Evolutionary conservation across 169 alveolate genomes (phyloP), one percentile per base, ranked within the genome.

Genomic region (Ichthyophthirius multifiliis): DNA sequence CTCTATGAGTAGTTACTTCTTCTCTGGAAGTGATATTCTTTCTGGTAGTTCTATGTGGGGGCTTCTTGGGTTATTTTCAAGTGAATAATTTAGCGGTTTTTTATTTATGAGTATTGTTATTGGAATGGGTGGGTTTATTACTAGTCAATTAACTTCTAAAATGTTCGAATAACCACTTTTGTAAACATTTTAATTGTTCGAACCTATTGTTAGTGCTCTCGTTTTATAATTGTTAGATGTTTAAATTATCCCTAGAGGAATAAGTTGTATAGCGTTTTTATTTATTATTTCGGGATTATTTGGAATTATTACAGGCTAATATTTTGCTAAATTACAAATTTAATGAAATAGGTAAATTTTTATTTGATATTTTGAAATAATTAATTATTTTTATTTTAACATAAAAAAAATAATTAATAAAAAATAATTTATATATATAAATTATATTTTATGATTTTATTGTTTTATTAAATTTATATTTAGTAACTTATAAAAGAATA

Each of bases 261-360:
- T 77, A 41, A 78, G 74, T 5, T 77, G 84, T 32, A 43, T 77
- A 15, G 84, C 74, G 5, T 77, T 64, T 43, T 46, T 31, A 30
- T 77, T 62, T 62, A 67, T 67, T 15, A 62, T 67, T 20, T 62
- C 77, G 1, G 77, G 77, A 5, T 4, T 37, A 1, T 67, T 67
- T 67, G 43, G 35, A 9, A 67, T 67, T 7, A 44, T 34, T 37
- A n/a, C 41, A 39, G 77, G 77, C 20, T 67, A 67, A 9, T 37
- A 67, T 67, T 37, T 67, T n/a, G n/a, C n/a, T n/a, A n/a, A n/a
- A n/a, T n/a, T n/a, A n/a, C n/a, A n/a, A n/a, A n/a, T n/a, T n/a
- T n/a, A n/a, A n/a, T n/a, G n/a, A n/a, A n/a, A n/a, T n/a, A n/a
- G n/a, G n/a, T n/a, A n/a, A n/a, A n/a, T n/a, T n/a, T n/a, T n/a